These are phyloP conservation scores for Trichoderma oligosporum DNA, from an alignment of 2,329 filamentous ascomycete genomes.

Conservation along the genomic window DNA sequence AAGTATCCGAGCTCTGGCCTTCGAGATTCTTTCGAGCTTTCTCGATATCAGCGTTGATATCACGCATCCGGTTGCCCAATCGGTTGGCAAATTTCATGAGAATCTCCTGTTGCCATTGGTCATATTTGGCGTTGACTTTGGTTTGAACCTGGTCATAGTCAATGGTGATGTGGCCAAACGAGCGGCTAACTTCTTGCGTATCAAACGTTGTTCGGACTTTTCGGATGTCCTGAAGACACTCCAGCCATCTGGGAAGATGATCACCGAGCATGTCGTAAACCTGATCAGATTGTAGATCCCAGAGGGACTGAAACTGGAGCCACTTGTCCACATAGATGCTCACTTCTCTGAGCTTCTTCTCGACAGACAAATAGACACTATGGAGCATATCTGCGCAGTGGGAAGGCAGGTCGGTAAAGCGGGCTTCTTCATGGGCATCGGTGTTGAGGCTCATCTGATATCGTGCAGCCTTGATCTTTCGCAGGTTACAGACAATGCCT, in stretches of 20 bases:
- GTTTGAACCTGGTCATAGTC: constrained; percentile 99
- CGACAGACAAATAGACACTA: constrained; percentile 76
- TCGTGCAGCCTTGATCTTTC: constrained; percentile 89
- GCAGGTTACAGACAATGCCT: constrained; percentile 84
- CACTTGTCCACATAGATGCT: constrained; percentile 91
- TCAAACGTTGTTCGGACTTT: constrained; percentile 96
- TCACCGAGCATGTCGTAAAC: constrained; percentile 91
- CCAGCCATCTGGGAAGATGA: constrained; percentile 87
- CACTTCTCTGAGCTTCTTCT: constrained; percentile 76
- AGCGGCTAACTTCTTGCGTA: constrained; percentile 87
- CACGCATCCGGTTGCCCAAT: constrained; percentile 84
- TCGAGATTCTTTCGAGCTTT: constrained; percentile 88
- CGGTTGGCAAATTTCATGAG: constrained; percentile 87
- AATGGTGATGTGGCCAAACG: constrained; percentile 90
- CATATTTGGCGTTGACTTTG: constrained; percentile 98
- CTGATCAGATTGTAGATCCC: constrained; percentile 94
- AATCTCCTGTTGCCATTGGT: constrained; percentile 99
- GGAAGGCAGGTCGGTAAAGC: constrained; percentile 80
- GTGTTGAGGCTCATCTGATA: constrained; percentile 86
- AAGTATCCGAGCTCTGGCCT: constrained; percentile 84
- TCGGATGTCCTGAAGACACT: constrained; percentile 92
- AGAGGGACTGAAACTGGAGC: constrained; percentile 97
- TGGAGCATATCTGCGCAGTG: constrained; percentile 76
- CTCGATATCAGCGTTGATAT: constrained; percentile 87
- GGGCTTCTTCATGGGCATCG: constrained; percentile 58